phyloP scores from a whole-genome alignment of 257 asterid genomes.

The Solanum chilense region DNA sequence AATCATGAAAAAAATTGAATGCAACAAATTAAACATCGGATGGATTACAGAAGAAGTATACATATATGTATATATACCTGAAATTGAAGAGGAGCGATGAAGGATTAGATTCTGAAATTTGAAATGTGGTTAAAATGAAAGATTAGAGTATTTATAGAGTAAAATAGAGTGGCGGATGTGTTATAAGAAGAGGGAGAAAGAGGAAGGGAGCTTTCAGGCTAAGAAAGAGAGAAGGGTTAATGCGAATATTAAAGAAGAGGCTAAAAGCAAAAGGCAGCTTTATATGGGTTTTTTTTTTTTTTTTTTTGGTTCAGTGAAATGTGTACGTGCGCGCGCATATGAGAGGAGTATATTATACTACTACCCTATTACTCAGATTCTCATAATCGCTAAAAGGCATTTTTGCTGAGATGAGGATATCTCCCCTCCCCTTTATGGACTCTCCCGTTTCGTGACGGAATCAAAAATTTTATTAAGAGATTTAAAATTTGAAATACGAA shows the following conservation, averaged over 20 bases:
- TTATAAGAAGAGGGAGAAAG: neutral
- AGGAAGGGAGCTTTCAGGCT: neutral
- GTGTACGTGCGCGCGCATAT: neutral
- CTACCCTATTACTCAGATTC: neutral
- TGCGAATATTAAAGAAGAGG: neutral
- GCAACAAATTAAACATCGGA: neutral
- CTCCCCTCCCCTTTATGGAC: too few relatives aligned
- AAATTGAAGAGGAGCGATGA: neutral
- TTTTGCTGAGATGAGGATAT: neutral
- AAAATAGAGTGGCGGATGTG: neutral
- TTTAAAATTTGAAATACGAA: too few relatives aligned
- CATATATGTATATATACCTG: neutral
- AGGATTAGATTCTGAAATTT: neutral
- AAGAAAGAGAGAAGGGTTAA: neutral
- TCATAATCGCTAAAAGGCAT: neutral
- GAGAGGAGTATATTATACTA: neutral
- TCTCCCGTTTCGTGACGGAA: too few relatives aligned
- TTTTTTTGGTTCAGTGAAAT: neutral
- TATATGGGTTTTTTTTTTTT: neutral
- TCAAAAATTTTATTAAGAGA: too few relatives aligned
- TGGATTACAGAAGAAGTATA: neutral
- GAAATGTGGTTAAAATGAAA: neutral
- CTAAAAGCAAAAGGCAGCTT: neutral
- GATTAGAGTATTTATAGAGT: neutral
- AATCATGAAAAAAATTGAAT: neutral